phyloP scores from a whole-genome alignment of 495 filamentous ascomycete genomes.

The Cetradonia linearis region DNA sequence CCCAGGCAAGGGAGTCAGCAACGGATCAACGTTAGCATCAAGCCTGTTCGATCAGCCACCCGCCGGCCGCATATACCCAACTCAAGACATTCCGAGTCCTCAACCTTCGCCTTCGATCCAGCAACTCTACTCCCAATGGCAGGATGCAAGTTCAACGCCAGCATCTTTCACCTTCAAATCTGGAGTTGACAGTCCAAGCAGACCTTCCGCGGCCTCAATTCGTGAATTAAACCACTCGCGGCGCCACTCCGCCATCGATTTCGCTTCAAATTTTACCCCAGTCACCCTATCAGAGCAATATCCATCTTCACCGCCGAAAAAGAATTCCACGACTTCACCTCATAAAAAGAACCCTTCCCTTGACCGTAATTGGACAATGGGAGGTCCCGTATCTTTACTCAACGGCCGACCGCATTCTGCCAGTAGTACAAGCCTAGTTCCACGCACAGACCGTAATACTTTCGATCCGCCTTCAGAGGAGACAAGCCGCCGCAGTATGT shows the following conservation, averaged over 20 bases:
- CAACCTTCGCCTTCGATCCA: conserved; percentile 20
- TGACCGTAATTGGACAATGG: conserved; percentile 82
- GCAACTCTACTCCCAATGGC: conserved; percentile 16
- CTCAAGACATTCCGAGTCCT: conserved; percentile 17
- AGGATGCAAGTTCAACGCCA: conserved; percentile 22
- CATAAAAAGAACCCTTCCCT: conserved; percentile 83
- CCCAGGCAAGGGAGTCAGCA: conserved; percentile 31
- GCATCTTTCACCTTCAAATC: conserved; percentile 37
- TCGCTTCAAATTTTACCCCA: conserved; percentile 24
- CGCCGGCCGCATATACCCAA: conserved; percentile 8
- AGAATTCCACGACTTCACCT: conserved; percentile 25
- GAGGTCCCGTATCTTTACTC: conserved; percentile 32
- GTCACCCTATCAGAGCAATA: conserved; percentile 19
- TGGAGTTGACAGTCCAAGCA: conserved; percentile 45
- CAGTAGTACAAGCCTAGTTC: conserved; percentile 27
- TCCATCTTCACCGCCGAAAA: conserved; percentile 15
- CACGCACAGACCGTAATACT: conserved; percentile 29
- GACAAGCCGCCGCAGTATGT: conserved; percentile 21
- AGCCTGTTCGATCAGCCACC: conserved; percentile 28
- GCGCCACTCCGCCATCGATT: conserved; percentile 77
- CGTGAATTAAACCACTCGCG: conserved; percentile 77
- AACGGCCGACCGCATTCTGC: conserved; percentile 21
- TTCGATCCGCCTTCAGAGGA: conserved; percentile 18
- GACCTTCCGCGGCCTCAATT: conserved; percentile 73
- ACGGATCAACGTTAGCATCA: conserved; percentile 26